phyloP scores from a whole-genome alignment of 2,329 filamentous ascomycete genomes.

The Aureobasidium sp. region DNA sequence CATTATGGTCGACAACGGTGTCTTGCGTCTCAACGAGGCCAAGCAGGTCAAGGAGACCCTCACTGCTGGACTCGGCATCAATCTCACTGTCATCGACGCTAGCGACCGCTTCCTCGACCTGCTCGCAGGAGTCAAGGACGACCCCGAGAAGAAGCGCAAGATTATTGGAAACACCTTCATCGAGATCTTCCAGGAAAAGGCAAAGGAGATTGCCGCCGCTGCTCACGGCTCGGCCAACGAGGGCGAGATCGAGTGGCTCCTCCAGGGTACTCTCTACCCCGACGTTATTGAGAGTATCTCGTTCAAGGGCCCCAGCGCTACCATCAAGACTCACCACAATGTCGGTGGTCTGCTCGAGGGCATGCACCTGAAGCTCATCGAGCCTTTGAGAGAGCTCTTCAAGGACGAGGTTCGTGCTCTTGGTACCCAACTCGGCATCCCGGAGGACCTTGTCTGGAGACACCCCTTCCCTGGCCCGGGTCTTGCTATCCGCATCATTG shows the following conservation, averaged over 20 bases:
- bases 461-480: constrained; percentile 73
- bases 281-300: constrained; percentile 66
- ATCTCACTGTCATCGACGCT: constrained; percentile 80
- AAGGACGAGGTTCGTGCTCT: constrained; percentile 73
- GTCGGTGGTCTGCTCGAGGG: constrained; percentile 61
- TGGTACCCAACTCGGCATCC: constrained; percentile 63
- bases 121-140: constrained; percentile 63
- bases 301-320: constrained; percentile 64
- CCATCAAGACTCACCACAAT: constrained; percentile 70
- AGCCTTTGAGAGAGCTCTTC: constrained; percentile 73
- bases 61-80: constrained; percentile 73
- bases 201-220: constrained; percentile 63
- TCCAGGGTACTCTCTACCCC: constrained; percentile 80
- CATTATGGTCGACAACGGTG: constrained; percentile 76
- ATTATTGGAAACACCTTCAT: constrained; percentile 80
- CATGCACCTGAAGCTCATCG: constrained; percentile 64
- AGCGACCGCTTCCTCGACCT: constrained; percentile 67
- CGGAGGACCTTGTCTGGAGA: constrained; percentile 67
- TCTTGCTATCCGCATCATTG: constrained; percentile 72
- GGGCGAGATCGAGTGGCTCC: constrained; percentile 77
- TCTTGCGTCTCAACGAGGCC: constrained; percentile 81
- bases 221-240: constrained; percentile 59
- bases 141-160: constrained; percentile 84
- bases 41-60: constrained; percentile 74
- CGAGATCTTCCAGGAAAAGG: constrained; percentile 76